Evolutionary conservation across 352 stramenopile species (phyloP).

Genomic region (Peronospora tabacina): DNA sequence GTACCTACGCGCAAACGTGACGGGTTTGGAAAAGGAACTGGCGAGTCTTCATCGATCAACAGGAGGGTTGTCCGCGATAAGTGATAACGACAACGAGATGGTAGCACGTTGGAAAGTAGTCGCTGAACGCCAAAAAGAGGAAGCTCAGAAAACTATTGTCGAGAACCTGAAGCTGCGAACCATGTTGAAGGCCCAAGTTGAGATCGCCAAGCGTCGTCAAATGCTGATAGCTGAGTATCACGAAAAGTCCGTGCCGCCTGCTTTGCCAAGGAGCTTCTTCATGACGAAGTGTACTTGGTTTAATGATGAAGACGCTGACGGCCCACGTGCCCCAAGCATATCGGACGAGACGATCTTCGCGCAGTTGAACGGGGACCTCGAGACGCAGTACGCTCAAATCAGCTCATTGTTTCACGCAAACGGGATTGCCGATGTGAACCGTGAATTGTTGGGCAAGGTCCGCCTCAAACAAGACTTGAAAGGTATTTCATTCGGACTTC

Average conservation of each 20-base stretch:
- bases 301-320: not conserved
- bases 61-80: constrained; percentile 10
- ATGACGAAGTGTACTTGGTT: constrained; percentile 4
- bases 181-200: constrained; percentile 27
- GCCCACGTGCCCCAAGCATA: constrained; percentile 9
- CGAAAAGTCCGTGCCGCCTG: constrained; percentile 3
- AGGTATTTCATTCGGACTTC: constrained; percentile 22
- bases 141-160: constrained; percentile 24
- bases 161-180: constrained; percentile 32
- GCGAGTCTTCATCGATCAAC: constrained; percentile 14
- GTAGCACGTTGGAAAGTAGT: constrained; percentile 27
- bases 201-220: constrained; percentile 24
- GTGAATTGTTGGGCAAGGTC: constrained; percentile 14
- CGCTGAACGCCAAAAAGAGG: constrained; percentile 26
- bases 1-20: constrained; percentile 27
- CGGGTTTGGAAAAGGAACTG: constrained; percentile 25
- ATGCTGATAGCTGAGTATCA: constrained; percentile 18
- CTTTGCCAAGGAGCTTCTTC: constrained; percentile 17
- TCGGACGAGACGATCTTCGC: constrained; percentile 28
- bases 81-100: constrained; percentile 20
- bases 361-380: constrained; percentile 22
- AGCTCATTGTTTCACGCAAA: constrained; percentile 11
- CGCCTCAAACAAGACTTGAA: constrained; percentile 13
- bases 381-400: constrained; percentile 22
- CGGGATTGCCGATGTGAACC: constrained; percentile 12